Conservation (phyloP, 2,329 filamentous ascomycete species). For the Talaromyces albobiverticillius region DNA sequence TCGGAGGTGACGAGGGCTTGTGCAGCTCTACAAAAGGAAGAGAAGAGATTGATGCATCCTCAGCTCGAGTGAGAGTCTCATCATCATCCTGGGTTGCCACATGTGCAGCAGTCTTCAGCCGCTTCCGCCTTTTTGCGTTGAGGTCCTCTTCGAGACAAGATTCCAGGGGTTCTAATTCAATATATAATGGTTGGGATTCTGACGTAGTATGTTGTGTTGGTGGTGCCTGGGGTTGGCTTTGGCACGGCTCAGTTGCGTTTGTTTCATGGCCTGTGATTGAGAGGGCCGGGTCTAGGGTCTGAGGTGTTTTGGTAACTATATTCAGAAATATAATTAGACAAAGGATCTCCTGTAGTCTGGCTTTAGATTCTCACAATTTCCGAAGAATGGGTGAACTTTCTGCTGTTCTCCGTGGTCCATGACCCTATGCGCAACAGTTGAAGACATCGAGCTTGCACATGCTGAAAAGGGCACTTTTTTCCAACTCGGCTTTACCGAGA, state of each 20-base stretch:
- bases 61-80: background rate
- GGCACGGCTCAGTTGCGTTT: background rate
- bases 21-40: too few relatives aligned
- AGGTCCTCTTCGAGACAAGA: conserved; percentile 28
- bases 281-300: background rate
- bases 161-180: conserved; percentile 2
- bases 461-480: conserved; percentile 14
- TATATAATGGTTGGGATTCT: conserved; percentile 3
- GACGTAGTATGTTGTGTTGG: background rate
- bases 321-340: background rate
- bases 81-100: background rate
- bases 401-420: conserved; percentile 39
- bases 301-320: conserved; percentile 5
- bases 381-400: conserved; percentile 41
- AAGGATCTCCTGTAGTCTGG: background rate
- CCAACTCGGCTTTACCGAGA: background rate
- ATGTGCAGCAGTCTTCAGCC: conserved; percentile 27
- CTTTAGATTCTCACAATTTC: conserved; percentile 30
- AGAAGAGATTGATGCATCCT: background rate
- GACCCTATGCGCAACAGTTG: conserved; percentile 29
- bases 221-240: background rate
- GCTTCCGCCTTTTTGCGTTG: conserved; percentile 33
- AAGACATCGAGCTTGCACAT: conserved; percentile 25
- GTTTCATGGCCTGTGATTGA: conserved; percentile 4
- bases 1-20: conserved; percentile 42